These are phyloP conservation scores for Sphagnum magellanicum DNA, from an alignment of 228 moss, liverwort and hornwort species.

Conservation along the genomic window DNA sequence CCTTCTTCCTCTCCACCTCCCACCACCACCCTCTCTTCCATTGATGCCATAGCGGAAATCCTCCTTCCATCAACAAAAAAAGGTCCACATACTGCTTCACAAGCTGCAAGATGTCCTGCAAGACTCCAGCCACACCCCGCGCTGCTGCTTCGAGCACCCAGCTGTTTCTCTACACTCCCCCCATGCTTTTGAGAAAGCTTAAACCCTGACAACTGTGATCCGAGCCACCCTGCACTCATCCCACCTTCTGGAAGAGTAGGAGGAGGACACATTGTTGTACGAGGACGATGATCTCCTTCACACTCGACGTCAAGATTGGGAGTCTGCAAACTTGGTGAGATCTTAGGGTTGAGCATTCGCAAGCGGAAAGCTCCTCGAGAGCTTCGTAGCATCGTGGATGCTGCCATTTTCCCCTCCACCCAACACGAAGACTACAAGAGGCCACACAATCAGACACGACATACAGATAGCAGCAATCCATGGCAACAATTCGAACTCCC, in stretches of 20 bases:
- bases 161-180: not conserved
- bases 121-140: not conserved
- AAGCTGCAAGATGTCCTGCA: too few species aligned
- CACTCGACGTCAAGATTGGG: too few species aligned
- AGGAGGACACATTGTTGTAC: not conserved
- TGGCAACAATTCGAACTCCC: too few species aligned
- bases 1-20: constrained; percentile 29
- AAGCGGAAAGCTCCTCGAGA: constrained; percentile 15
- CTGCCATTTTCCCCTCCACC: constrained; percentile 13
- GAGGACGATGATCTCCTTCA: too few species aligned
- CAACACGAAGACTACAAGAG: not conserved
- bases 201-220: not conserved
- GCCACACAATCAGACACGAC: too few species aligned
- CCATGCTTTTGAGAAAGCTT: constrained; percentile 3
- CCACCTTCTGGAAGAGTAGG: not conserved
- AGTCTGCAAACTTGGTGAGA: not conserved
- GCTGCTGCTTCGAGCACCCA: not conserved
- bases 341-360: not conserved
- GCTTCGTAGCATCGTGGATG: constrained; percentile 8
- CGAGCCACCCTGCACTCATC: not conserved
- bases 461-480: too few species aligned
- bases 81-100: not conserved
- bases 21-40: constrained; percentile 13
- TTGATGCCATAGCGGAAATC: constrained; percentile 31
- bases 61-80: not conserved